Base-by-base conservation (phyloP, 2,329 filamentous ascomycete species). In the Pestalotiopsis sp. region DNA sequence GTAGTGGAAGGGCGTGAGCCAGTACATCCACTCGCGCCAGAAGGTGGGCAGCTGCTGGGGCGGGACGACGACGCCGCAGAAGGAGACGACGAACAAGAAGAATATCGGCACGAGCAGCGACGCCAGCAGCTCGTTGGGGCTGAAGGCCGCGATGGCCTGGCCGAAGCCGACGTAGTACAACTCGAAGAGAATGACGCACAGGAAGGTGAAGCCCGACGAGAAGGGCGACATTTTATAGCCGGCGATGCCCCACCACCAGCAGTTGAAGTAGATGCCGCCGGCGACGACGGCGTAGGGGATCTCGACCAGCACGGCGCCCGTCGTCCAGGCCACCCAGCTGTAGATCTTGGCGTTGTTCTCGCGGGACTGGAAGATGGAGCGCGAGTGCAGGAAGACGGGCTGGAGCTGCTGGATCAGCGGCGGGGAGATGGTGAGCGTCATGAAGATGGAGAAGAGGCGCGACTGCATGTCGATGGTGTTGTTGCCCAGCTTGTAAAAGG, bases 311-410 rank as follows among this genome's bases (percentile, higher is more conserved):
- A 94, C 86, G 1, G 87, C 86, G 0, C 87, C 90, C 2, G 88
- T 90, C 0, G 88, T 86, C 79, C 92, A 93, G 0, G 92, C 91
- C 14, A 87, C 80, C 92, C 92, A 94, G 1, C 88, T 90, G 80
- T 95, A 96, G 31, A 94, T 93, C 77, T 94, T 94, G 17, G 91
- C 88, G n/a, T 88, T 92, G 63, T 90, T 87, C 77, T 96, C 93
- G 4, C 93, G 87, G 1, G 86, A 88, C 76, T 91, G 82, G 80
- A 93, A 96, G 31, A 95, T 84, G 39, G 87, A 84, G 3, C 92
- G 86, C 59, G 89, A 87, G 69, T 87, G 82, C 65, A 94, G 81
- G 76, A 92, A 94, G 4, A 88, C 87, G 0, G 93, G 93, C 75
- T 95, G 91, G 0, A 95, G 83, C 73, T 95, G 92, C 74, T 94